Conservation (phyloP, 352 stramenopile species). For the Globisporangium perplexum region DNA sequence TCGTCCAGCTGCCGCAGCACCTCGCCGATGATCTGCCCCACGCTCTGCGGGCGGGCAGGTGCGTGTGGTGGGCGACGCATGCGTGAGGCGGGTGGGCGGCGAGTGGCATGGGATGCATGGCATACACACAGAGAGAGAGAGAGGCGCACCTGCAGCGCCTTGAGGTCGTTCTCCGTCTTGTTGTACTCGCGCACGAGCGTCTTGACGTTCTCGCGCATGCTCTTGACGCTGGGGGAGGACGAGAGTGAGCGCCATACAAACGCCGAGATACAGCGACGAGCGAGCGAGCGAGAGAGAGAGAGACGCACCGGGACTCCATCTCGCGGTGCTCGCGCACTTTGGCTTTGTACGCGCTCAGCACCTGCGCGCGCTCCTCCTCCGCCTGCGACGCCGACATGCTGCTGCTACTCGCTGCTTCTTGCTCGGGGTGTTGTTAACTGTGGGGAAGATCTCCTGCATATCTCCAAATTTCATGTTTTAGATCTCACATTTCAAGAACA, state of each 20-base stretch:
- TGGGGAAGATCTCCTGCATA: neutral
- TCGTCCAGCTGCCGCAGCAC: conserved; percentile 97
- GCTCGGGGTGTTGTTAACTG: neutral
- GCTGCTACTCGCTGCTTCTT: conserved; percentile 5
- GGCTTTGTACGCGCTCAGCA: conserved; percentile 92
- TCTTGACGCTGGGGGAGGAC: conserved; percentile 84
- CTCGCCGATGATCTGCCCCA: conserved; percentile 99
- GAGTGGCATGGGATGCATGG: too few species aligned
- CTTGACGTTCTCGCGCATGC: conserved; percentile 95
- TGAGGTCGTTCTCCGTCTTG: conserved; percentile 99
- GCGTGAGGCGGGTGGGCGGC: too few species aligned
- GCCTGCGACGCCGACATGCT: conserved; percentile 52
- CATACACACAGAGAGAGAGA: neutral
- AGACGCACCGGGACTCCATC: conserved; percentile 89
- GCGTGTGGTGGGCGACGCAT: too few species aligned
- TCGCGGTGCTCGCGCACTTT: conserved; percentile 97
- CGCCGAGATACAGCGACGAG: neutral
- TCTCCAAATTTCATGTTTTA: too few species aligned
- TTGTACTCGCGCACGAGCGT: conserved; percentile 95
- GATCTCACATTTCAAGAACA: too few species aligned
- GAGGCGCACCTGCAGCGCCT: conserved; percentile 83
- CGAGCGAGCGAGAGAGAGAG: conserved; percentile 3
- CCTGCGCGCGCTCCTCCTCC: conserved; percentile 89
- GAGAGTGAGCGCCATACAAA: neutral
- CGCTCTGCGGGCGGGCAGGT: too few species aligned